Percentiles rank a stretch among this genome's conserved stretches.
Evolutionary conservation across 176 grass and related monocot genomes (phyloP).

Genomic region (Canna indica): DNA sequence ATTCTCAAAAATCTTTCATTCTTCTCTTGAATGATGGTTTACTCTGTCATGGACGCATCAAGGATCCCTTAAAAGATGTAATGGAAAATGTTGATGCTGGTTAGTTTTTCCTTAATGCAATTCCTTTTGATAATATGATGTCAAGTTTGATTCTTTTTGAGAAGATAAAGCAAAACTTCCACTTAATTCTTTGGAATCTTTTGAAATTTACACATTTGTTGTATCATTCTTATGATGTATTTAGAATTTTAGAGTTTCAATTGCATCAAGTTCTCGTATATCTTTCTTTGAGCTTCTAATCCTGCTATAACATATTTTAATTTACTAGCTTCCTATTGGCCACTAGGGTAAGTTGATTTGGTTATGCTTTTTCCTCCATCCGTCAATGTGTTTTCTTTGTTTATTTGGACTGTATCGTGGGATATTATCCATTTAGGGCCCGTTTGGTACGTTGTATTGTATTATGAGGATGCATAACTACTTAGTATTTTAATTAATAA

Average conservation of each 20-base stretch:
- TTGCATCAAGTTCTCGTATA: neutral
- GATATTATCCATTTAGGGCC: neutral
- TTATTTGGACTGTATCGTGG: neutral
- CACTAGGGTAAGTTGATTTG: neutral
- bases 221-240: neutral
- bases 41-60: slow-evolving; percentile 48
- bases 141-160: slow-evolving; percentile 4
- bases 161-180: neutral
- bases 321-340: neutral
- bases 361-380: neutral
- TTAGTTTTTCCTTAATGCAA: slow-evolving; percentile 20
- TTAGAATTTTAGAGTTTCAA: too few species aligned
- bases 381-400: neutral
- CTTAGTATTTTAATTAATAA: too few species aligned
- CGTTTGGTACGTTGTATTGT: too few species aligned
- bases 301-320: neutral
- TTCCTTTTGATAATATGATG: slow-evolving; percentile 1
- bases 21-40: slow-evolving; percentile 45
- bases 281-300: neutral
- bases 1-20: slow-evolving; percentile 39
- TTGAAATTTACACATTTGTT: neutral
- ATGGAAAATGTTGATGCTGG: slow-evolving; percentile 79
- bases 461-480: too few species aligned
- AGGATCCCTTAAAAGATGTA: slow-evolving; percentile 41
- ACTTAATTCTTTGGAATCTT: neutral